Percentiles rank a stretch among this genome's conserved stretches.
These are phyloP conservation scores for Cystobasidium tubakii DNA, from an alignment of 768 basidiomycete species.

Conservation along the genomic window DNA sequence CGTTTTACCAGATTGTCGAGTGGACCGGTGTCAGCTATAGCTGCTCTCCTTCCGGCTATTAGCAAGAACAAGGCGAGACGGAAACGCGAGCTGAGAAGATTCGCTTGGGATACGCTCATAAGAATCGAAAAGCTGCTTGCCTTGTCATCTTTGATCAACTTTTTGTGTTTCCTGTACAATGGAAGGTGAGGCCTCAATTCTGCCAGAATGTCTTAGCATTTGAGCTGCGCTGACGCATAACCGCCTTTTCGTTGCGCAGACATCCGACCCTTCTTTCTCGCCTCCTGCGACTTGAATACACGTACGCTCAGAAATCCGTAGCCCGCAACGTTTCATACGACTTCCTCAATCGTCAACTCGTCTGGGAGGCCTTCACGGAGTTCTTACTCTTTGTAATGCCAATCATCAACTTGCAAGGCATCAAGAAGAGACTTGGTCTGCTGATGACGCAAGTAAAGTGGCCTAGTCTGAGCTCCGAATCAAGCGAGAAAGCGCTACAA, in stretches of 20 bases:
- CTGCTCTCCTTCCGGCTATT: neutral
- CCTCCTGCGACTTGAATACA: conserved; percentile 65
- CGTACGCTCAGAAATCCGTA: conserved; percentile 63
- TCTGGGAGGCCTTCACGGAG: conserved; percentile 98
- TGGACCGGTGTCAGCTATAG: neutral
- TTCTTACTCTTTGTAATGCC: conserved; percentile 89
- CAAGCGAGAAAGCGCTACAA: conserved; percentile 21
- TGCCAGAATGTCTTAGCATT: neutral
- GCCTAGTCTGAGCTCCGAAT: conserved; percentile 35
- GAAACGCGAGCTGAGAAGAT: conserved; percentile 41
- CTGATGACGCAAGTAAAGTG: conserved; percentile 41
- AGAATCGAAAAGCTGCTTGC: conserved; percentile 37
- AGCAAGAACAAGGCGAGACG: conserved; percentile 20
- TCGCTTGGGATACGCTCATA: conserved; percentile 41
- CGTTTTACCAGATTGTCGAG: neutral
- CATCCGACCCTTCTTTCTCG: conserved; percentile 80
- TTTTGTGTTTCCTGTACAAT: conserved; percentile 75
- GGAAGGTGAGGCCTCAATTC: conserved; percentile 60
- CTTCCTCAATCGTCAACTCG: conserved; percentile 98
- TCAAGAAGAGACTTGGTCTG: conserved; percentile 59
- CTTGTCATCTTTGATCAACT: conserved; percentile 57
- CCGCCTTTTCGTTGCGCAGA: no score
- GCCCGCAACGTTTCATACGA: conserved; percentile 89
- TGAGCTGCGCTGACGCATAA: no score
- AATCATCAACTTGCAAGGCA: conserved; percentile 63